phyloP scores from a whole-genome alignment of 441 rosid species.

The Pelargonium exstipulatum region DNA sequence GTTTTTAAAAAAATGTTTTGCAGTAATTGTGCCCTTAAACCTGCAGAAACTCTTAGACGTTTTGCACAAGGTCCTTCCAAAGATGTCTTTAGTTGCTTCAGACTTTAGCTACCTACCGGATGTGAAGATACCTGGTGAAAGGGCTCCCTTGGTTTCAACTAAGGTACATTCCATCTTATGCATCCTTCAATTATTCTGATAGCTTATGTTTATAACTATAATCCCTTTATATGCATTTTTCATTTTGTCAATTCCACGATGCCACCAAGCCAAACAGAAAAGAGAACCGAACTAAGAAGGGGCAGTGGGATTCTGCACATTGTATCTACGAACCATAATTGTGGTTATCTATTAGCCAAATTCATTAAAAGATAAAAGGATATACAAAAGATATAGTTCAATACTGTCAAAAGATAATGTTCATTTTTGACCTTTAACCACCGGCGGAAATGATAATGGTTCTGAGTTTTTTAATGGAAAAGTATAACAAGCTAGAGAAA shows the following conservation, averaged over 20 bases:
- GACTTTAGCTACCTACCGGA: constrained; percentile 95
- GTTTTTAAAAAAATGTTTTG: neutral
- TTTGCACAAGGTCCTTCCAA: constrained; percentile 71
- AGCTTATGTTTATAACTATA: neutral
- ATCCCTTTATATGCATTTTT: neutral
- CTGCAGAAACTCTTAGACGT: constrained; percentile 76
- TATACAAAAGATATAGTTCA: neutral
- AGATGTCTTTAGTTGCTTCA: constrained; percentile 90
- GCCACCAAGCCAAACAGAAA: neutral
- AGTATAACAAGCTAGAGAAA: neutral
- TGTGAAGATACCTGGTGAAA: constrained; percentile 78
- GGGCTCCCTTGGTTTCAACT: constrained; percentile 93
- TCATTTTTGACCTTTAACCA: neutral
- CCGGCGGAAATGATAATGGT: neutral
- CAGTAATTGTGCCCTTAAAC: constrained; percentile 19
- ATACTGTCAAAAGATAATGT: neutral
- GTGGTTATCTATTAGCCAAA: neutral
- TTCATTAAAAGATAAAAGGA: neutral
- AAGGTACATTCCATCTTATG: constrained; percentile 44
- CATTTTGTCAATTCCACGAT: neutral
- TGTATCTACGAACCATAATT: neutral
- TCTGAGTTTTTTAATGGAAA: neutral
- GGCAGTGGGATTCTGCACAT: neutral
- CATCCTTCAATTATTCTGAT: neutral
- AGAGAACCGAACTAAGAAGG: too few species aligned